Evolutionary conservation across 2,329 filamentous ascomycete genomes (phyloP).

Genomic region (Sclerotiophoma versabilis): DNA sequence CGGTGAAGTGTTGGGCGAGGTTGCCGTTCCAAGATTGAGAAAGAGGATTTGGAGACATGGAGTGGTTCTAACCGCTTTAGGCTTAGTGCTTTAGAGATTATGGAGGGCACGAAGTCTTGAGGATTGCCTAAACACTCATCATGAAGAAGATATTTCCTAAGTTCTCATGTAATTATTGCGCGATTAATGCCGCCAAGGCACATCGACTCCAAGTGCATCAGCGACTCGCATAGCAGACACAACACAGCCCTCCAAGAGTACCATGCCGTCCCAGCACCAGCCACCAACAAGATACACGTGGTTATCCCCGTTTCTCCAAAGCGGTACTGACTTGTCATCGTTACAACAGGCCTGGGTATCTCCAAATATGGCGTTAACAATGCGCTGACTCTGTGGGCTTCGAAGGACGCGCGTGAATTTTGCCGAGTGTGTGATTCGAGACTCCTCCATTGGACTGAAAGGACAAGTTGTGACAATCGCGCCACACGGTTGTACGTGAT

Average conservation of each 20-base stretch:
- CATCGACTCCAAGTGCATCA: conserved; percentile 58
- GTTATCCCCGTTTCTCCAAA: conserved; percentile 62
- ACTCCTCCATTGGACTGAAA: conserved; percentile 48
- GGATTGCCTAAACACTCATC: too few relatives aligned
- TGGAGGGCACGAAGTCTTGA: too few relatives aligned
- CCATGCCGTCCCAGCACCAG: conserved; percentile 72
- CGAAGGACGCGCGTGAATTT: conserved; percentile 63
- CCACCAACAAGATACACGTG: conserved; percentile 64
- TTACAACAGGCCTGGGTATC: conserved; percentile 3
- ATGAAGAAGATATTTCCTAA: neutral
- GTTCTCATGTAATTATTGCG: neutral
- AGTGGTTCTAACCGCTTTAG: neutral
- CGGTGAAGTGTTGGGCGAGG: too few relatives aligned
- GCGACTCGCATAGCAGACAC: conserved; percentile 66
- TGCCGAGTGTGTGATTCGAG: conserved; percentile 55
- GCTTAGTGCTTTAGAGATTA: neutral
- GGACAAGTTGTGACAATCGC: conserved; percentile 63
- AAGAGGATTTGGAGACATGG: neutral
- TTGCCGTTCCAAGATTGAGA: too few relatives aligned
- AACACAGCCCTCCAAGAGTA: conserved; percentile 67
- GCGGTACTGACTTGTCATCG: conserved; percentile 29
- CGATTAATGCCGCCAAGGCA: conserved; percentile 34
- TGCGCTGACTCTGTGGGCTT: conserved; percentile 56
- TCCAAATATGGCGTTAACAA: conserved; percentile 58
- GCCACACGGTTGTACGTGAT: conserved; percentile 61